Conservation (phyloP, 179 eudicot genomes). For the Sideroxylon spinosum region DNA sequence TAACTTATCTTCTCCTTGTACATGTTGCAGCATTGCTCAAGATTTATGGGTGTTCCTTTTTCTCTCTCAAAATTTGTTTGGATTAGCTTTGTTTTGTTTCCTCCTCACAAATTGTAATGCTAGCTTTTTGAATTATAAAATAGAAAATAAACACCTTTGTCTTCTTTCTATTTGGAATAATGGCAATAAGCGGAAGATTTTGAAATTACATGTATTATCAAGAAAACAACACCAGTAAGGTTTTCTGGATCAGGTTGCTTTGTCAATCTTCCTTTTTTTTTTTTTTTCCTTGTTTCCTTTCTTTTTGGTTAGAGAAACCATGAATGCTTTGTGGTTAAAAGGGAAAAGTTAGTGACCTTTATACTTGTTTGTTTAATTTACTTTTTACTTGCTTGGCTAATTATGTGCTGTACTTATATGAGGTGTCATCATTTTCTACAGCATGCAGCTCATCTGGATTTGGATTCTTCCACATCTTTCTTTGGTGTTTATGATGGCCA, state of each 20-base stretch:
- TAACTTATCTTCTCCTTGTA: too few species aligned
- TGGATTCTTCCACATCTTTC: constrained; percentile 45
- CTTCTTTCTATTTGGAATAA: too few species aligned
- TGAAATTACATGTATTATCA: too few species aligned
- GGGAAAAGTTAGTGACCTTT: not conserved
- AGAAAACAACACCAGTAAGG: too few species aligned
- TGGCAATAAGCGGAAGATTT: too few species aligned
- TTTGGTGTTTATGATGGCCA: constrained; percentile 59
- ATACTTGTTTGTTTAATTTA: not conserved
- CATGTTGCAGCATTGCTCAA: not conserved
- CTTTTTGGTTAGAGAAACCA: not conserved
- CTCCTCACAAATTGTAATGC: too few species aligned
- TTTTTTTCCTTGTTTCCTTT: not conserved
- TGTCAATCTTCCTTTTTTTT: not conserved
- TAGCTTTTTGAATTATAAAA: too few species aligned
- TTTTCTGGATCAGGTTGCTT: too few species aligned
- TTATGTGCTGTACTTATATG: constrained; percentile 10
- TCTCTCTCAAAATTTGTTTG: not conserved
- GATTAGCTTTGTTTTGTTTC: not conserved
- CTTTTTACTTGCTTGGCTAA: not conserved
- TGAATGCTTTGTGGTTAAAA: not conserved
- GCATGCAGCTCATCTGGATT: constrained; percentile 43
- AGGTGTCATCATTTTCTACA: constrained; percentile 11
- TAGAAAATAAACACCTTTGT: too few species aligned
- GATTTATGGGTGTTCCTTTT: not conserved